A percentile compares a stretch with the other conserved stretches of the same genome.
Evolutionary conservation across 2,329 filamentous ascomycete species (phyloP).

Genomic region (Phialemoniopsis sp.): DNA sequence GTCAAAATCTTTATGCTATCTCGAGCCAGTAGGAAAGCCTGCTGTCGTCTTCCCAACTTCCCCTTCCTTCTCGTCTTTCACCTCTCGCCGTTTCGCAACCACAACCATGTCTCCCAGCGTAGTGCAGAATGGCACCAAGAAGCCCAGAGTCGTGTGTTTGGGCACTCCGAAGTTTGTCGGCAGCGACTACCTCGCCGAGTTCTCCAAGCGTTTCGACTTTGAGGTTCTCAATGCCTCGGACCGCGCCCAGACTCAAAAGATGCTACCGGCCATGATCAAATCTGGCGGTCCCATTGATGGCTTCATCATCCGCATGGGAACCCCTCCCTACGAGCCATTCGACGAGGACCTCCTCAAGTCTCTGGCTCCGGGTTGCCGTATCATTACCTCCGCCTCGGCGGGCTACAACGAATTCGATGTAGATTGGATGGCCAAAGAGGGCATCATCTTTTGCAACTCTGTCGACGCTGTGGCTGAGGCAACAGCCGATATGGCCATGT

Average conservation of each 20-base stretch:
- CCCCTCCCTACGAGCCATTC: conserved; percentile 42
- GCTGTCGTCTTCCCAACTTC: too few relatives aligned
- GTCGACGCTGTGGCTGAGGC: conserved; percentile 49
- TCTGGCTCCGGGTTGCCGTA: conserved; percentile 35
- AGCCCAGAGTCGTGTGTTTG: conserved; percentile 34
- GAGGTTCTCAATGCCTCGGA: conserved; percentile 29
- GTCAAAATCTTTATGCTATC: too few relatives aligned
- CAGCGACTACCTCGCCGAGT: conserved; percentile 31
- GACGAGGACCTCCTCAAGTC: conserved; percentile 34
- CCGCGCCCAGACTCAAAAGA: conserved; percentile 26
- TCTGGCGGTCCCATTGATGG: conserved; percentile 36
- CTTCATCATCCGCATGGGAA: conserved; percentile 44
- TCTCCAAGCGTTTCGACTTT: conserved; percentile 30
- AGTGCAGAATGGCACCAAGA: too few relatives aligned
- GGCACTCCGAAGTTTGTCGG: conserved; percentile 31
- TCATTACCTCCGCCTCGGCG: conserved; percentile 41
- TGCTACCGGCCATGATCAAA: conserved; percentile 28
- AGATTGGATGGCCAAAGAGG: conserved; percentile 31
- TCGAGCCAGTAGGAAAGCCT: too few relatives aligned
- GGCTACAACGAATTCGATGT: conserved; percentile 44
- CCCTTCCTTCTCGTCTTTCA: too few relatives aligned
- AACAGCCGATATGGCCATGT: conserved; percentile 18
- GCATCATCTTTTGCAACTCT: conserved; percentile 50
- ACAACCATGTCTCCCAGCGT: too few relatives aligned
- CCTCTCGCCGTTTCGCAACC: too few relatives aligned